phyloP scores from a whole-genome alignment of 345 rosid species.

The Citrus mangshanensis region DNA sequence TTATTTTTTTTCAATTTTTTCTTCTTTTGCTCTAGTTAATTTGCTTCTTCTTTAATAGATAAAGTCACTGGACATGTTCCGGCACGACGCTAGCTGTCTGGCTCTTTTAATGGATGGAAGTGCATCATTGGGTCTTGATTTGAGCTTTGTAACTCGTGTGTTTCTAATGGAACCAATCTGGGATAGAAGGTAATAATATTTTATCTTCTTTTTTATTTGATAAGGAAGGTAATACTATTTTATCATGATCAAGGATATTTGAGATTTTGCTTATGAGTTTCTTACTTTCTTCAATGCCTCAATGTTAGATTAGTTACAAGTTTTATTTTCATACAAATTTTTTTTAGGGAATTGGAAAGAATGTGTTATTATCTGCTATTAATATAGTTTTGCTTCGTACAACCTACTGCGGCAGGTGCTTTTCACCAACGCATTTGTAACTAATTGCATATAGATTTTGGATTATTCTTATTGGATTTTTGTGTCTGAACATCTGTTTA shows the following conservation, averaged over 20 bases:
- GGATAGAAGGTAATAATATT: slow-evolving; percentile 74
- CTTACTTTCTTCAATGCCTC: too few species aligned
- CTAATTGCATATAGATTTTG: too few species aligned
- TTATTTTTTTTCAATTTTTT: background rate
- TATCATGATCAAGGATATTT: background rate
- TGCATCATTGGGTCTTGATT: slow-evolving; percentile 93
- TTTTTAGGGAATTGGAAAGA: too few species aligned
- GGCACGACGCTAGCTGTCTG: slow-evolving; percentile 63
- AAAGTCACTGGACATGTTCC: slow-evolving; percentile 68
- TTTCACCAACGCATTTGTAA: too few species aligned
- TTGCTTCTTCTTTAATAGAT: slow-evolving; percentile 42
- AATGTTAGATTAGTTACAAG: too few species aligned
- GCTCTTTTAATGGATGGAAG: slow-evolving; percentile 97
- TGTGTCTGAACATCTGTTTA: background rate
- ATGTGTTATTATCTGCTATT: too few species aligned
- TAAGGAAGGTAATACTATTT: background rate
- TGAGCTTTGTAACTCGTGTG: slow-evolving; percentile 87
- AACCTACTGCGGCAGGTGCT: too few species aligned
- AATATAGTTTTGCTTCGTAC: too few species aligned
- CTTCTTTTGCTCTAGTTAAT: slow-evolving; percentile 15
- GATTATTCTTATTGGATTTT: too few species aligned
- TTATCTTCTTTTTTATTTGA: background rate
- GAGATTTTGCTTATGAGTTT: too few species aligned
- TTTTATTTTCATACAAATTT: too few species aligned
- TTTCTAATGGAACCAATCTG: slow-evolving; percentile 97